Percentiles rank a stretch among this genome's conserved stretches.
phyloP scores from a whole-genome alignment of 1,284 basidiomycete species.

The Ustilago loliicola region DNA sequence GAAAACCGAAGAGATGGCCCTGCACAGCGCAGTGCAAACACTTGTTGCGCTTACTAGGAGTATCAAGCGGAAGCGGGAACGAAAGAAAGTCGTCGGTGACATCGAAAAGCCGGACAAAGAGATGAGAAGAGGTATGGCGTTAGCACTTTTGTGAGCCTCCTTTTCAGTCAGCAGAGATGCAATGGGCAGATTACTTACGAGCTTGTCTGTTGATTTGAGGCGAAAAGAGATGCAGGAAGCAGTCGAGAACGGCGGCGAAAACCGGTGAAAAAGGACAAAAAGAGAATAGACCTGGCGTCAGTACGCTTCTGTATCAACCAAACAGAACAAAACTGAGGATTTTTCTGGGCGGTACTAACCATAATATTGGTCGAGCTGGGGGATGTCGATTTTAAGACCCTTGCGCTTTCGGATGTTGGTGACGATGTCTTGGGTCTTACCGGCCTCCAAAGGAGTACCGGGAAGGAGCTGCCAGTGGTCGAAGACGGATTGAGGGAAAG shows the following conservation, averaged over 20 bases:
- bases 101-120: too few species aligned
- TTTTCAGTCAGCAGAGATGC: neutral
- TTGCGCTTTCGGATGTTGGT: slow-evolving; percentile 87
- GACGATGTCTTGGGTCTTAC: slow-evolving; percentile 90
- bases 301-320: neutral
- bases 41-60: neutral
- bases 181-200: neutral
- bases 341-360: slow-evolving; percentile 24
- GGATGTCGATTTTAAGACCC: slow-evolving; percentile 76
- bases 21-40: neutral
- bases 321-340: neutral
- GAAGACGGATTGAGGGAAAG: slow-evolving; percentile 96
- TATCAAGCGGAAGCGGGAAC: neutral
- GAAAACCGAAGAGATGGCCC: neutral
- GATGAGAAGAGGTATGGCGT: neutral
- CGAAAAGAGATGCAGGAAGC: slow-evolving; percentile 1
- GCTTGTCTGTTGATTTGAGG: neutral
- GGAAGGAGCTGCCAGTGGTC: slow-evolving; percentile 78
- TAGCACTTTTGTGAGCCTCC: neutral
- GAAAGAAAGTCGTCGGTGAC: too few species aligned
- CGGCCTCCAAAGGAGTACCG: slow-evolving; percentile 77
- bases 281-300: neutral
- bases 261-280: neutral
- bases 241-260: neutral
- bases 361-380: slow-evolving; percentile 56